A percentile compares a stretch with the other conserved stretches of the same genome.
These are phyloP conservation scores for Suillus spraguei DNA, from an alignment of 768 basidiomycete species.

Conservation along the genomic window DNA sequence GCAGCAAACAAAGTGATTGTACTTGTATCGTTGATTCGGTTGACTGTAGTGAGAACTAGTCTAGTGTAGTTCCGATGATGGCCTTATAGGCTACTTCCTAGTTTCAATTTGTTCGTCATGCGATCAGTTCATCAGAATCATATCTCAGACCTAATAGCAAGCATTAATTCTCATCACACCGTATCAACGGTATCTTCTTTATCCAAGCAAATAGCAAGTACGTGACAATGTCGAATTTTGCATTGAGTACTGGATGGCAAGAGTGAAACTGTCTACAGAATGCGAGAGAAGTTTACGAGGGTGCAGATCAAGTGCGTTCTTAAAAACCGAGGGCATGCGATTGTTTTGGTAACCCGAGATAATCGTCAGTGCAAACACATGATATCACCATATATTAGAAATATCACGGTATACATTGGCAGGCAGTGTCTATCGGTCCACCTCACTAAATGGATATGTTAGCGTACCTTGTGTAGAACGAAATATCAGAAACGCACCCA, in stretches of 20 bases:
- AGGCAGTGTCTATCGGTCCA: conserved; percentile 33
- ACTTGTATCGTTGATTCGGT: not conserved
- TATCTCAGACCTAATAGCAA: not conserved
- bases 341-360: not conserved
- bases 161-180: not conserved
- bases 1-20: not conserved
- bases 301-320: not conserved
- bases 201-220: not conserved
- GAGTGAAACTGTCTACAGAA: not conserved
- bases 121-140: not conserved
- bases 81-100: too few relatives aligned
- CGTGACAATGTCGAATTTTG: too few relatives aligned
- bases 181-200: not conserved
- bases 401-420: not conserved
- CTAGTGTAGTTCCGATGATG: not conserved
- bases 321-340: not conserved
- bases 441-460: conserved; percentile 23
- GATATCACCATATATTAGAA: not conserved
- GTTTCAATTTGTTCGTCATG: not conserved
- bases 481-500: conserved; percentile 60
- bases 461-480: not conserved
- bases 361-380: not conserved
- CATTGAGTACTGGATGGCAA: conserved; percentile 14
- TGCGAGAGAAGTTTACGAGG: not conserved
- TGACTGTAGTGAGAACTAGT: not conserved